These are phyloP conservation scores for Luzula sylvatica DNA, from an alignment of 176 grass and related monocot species.

Conservation along the genomic window DNA sequence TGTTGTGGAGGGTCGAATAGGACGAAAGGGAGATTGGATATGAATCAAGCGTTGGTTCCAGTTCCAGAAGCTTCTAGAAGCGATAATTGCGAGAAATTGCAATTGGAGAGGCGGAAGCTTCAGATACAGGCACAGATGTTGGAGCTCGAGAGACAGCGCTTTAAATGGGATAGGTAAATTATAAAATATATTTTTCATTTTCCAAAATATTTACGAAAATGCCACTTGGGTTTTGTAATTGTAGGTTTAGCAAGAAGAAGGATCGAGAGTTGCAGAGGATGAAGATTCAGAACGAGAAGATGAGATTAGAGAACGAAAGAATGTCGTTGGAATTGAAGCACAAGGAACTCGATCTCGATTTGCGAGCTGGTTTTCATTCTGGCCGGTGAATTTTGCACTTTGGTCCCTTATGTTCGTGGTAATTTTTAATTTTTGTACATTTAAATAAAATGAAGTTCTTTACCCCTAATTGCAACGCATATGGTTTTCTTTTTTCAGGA, in stretches of 20 bases:
- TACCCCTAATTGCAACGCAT: too few relatives aligned
- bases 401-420: too few relatives aligned
- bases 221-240: too few relatives aligned
- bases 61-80: slow-evolving; percentile 23
- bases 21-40: slow-evolving; percentile 37
- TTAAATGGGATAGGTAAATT: slow-evolving; percentile 55
- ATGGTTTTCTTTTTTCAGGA: too few relatives aligned
- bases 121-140: slow-evolving; percentile 44
- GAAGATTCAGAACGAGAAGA: slow-evolving; percentile 63
- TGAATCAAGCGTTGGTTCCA: slow-evolving; percentile 41
- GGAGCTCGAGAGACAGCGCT: slow-evolving; percentile 48
- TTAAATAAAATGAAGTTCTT: too few relatives aligned
- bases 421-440: too few relatives aligned
- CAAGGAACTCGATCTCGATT: slow-evolving; percentile 49
- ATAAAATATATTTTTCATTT: too few relatives aligned
- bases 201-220: too few relatives aligned
- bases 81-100: slow-evolving; percentile 36
- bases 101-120: slow-evolving; percentile 43
- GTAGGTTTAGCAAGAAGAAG: slow-evolving; percentile 58
- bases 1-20: slow-evolving; percentile 26
- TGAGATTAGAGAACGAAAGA: slow-evolving; percentile 64
- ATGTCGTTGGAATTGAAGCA: slow-evolving; percentile 55
- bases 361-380: slow-evolving; percentile 15
- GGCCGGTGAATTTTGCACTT: not conserved
- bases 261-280: slow-evolving; percentile 71